These are phyloP conservation scores for Phytophthora palmivora DNA, from an alignment of 352 stramenopile species.

Conservation along the genomic window DNA sequence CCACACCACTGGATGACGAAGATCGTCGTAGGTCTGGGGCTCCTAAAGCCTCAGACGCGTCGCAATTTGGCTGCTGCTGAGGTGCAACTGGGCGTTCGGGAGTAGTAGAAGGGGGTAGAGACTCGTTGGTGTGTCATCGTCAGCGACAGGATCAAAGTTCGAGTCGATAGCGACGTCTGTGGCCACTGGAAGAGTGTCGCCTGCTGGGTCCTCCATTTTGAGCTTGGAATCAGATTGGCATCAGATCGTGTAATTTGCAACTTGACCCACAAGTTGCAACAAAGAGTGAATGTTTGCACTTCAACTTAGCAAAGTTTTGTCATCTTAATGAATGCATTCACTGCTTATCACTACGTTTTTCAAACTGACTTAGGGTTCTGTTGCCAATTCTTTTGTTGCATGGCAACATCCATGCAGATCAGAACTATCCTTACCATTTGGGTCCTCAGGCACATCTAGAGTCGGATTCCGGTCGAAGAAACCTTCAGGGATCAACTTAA, in stretches of 20 bases:
- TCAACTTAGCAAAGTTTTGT: not conserved
- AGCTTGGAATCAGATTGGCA: constrained; percentile 23
- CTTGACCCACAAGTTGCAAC: constrained; percentile 5
- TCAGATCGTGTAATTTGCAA: constrained; percentile 17
- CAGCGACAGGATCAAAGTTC: constrained; percentile 13
- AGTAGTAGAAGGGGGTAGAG: not conserved
- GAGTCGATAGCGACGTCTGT: constrained; percentile 4
- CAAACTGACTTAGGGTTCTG: constrained; percentile 17
- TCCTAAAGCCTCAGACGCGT: constrained; percentile 26
- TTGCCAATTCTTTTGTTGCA: constrained; percentile 10
- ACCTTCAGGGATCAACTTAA: constrained; percentile 71
- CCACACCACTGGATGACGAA: constrained; percentile 18
- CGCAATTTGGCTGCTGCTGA: constrained; percentile 44
- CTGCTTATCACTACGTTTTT: not conserved
- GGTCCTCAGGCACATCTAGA: constrained; percentile 46
- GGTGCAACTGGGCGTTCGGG: not conserved
- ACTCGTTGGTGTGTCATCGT: constrained; percentile 1
- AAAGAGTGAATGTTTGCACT: constrained; percentile 2
- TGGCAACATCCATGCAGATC: constrained; percentile 37
- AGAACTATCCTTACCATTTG: constrained; percentile 46
- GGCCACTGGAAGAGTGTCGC: constrained; percentile 1
- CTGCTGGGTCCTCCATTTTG: constrained; percentile 24
- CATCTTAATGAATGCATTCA: constrained; percentile 12
- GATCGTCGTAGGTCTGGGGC: constrained; percentile 23
- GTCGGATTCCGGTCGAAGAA: constrained; percentile 72